Conservation (phyloP, 345 rosid genomes). For the Populus alba region DNA sequence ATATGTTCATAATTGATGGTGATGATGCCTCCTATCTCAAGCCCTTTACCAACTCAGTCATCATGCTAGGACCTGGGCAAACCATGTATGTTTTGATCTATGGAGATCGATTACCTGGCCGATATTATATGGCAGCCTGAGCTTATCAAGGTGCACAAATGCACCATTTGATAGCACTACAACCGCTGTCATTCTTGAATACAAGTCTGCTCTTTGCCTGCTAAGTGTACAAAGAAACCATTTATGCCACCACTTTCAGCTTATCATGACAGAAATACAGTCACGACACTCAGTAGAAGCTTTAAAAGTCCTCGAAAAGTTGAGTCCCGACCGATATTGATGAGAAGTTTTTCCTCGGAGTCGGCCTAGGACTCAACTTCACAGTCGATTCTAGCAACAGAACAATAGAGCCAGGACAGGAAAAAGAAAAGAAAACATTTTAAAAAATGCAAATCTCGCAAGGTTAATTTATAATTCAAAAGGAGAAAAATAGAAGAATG, state of each 20-base stretch:
- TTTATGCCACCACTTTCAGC: conserved; percentile 58
- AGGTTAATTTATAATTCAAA: too few relatives aligned
- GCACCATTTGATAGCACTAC: conserved; percentile 81
- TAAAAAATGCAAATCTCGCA: neutral
- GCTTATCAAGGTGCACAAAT: conserved; percentile 73
- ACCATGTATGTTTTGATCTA: conserved; percentile 79
- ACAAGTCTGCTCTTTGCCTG: conserved; percentile 72
- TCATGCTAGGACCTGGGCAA: conserved; percentile 90
- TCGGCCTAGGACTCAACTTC: conserved; percentile 62
- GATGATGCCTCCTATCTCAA: conserved; percentile 83
- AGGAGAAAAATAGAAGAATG: neutral
- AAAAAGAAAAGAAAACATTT: too few relatives aligned
- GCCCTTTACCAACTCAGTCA: conserved; percentile 69
- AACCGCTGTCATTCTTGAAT: conserved; percentile 83
- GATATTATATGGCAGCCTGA: conserved; percentile 75
- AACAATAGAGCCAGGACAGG: neutral
- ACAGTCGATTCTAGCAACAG: neutral
- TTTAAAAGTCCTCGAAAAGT: conserved; percentile 51
- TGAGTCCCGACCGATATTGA: conserved; percentile 63
- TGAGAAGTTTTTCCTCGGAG: conserved; percentile 57
- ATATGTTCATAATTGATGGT: conserved; percentile 68
- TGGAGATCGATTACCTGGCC: conserved; percentile 62
- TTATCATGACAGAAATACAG: conserved; percentile 45
- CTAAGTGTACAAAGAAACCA: conserved; percentile 44
- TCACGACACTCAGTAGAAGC: conserved; percentile 46